Evolutionary conservation across 2,329 filamentous ascomycete genomes (phyloP).

Genomic region (Aspergillus alliaceus): DNA sequence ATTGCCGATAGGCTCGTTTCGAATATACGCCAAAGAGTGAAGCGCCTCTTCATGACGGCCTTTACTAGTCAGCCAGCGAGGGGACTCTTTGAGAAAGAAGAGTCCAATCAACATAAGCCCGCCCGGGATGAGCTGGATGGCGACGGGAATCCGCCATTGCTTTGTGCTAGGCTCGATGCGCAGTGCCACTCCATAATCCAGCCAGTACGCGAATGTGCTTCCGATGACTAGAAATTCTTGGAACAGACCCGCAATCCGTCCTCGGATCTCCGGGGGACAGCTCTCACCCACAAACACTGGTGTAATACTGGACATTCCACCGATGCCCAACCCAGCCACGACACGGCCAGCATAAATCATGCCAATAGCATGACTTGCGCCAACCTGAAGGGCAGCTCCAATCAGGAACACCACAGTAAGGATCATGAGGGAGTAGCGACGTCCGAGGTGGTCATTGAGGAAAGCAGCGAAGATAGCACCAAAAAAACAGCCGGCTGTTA

Average conservation of each 20-base stretch:
- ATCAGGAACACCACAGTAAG: slow-evolving; percentile 34
- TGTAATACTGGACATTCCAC: slow-evolving; percentile 40
- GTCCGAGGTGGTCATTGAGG: slow-evolving; percentile 37
- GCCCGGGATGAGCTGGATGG: slow-evolving; percentile 54
- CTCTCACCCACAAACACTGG: slow-evolving; percentile 40
- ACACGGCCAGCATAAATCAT: slow-evolving; percentile 40
- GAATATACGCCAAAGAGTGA: slow-evolving; percentile 37
- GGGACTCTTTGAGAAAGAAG: slow-evolving; percentile 53
- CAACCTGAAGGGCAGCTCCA: slow-evolving; percentile 36
- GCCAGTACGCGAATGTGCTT: slow-evolving; percentile 54
- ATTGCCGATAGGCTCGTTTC: slow-evolving; percentile 28
- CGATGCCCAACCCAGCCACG: slow-evolving; percentile 37
- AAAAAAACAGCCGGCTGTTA: slow-evolving; percentile 42
- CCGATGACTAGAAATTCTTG: slow-evolving; percentile 40
- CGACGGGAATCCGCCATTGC: slow-evolving; percentile 57
- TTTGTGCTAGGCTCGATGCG: slow-evolving; percentile 45
- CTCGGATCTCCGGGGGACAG: slow-evolving; percentile 31
- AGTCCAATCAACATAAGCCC: slow-evolving; percentile 51
- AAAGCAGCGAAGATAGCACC: slow-evolving; percentile 37
- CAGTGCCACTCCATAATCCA: slow-evolving; percentile 53
- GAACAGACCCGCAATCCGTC: slow-evolving; percentile 38
- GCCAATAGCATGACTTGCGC: slow-evolving; percentile 30
- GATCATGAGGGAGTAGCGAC: slow-evolving; percentile 37
- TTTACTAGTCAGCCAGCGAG: slow-evolving; percentile 57
- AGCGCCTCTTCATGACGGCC: slow-evolving; percentile 48